Evolutionary conservation across 805 yeast genomes (phyloP).

Genomic region (Peterozyma xylosa): DNA sequence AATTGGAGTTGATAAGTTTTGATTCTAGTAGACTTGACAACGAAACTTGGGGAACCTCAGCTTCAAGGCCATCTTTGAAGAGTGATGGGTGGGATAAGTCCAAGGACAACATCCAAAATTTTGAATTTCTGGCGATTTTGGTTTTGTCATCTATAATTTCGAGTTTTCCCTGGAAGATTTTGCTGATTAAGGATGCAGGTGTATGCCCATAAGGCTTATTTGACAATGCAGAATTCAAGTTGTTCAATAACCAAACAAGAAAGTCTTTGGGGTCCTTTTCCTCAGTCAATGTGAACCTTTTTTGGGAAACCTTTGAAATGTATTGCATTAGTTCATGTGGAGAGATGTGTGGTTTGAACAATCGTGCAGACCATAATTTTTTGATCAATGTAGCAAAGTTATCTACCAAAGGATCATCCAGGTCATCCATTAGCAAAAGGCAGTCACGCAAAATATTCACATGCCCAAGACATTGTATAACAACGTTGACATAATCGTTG

Average conservation of each 20-base stretch:
- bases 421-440: slow-evolving; percentile 22
- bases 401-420: slow-evolving; percentile 29
- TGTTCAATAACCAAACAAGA: slow-evolving; percentile 52
- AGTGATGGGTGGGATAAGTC: slow-evolving; percentile 53
- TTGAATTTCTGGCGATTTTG: slow-evolving; percentile 17
- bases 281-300: slow-evolving; percentile 28
- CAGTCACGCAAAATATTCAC: slow-evolving; percentile 39
- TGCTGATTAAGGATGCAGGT: slow-evolving; percentile 13
- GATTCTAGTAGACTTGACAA: slow-evolving; percentile 36
- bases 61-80: slow-evolving; percentile 39
- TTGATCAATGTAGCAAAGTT: slow-evolving; percentile 40
- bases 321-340: slow-evolving; percentile 57
- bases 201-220: slow-evolving; percentile 15
- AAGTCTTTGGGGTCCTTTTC: slow-evolving; percentile 49
- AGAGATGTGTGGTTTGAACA: slow-evolving; percentile 57
- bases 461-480: slow-evolving; percentile 51
- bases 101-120: slow-evolving; percentile 50
- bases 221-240: slow-evolving; percentile 23
- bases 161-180: slow-evolving; percentile 49
- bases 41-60: slow-evolving; percentile 45
- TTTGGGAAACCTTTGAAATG: slow-evolving; percentile 34
- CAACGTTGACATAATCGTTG: slow-evolving; percentile 50
- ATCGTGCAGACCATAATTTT: slow-evolving; percentile 56
- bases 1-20: slow-evolving; percentile 17
- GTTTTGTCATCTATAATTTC: slow-evolving; percentile 21